Percentiles rank a stretch among this genome's conserved stretches.
phyloP scores from a whole-genome alignment of 2,329 filamentous ascomycete genomes.

The Epicoccum nigrum region DNA sequence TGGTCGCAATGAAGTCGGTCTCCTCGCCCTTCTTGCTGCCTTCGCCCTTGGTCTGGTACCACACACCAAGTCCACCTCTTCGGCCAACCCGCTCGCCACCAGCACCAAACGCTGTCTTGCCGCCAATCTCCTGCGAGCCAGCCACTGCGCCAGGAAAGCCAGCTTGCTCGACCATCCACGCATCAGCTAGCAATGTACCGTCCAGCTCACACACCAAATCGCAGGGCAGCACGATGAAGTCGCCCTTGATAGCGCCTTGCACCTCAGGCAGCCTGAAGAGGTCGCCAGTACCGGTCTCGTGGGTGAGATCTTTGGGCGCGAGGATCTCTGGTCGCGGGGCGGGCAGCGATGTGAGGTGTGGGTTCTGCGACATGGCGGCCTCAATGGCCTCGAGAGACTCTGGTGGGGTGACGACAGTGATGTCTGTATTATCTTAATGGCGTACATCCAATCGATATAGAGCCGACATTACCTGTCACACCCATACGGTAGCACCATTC shows the following conservation, averaged over 20 bases:
- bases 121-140: slow-evolving; percentile 50
- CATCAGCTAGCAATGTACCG: slow-evolving; percentile 80
- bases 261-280: slow-evolving; percentile 85
- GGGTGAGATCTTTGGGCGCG: slow-evolving; percentile 75
- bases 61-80: slow-evolving; percentile 84
- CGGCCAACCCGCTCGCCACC: slow-evolving; percentile 64
- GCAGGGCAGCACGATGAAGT: slow-evolving; percentile 91
- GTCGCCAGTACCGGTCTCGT: slow-evolving; percentile 88
- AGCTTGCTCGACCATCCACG: slow-evolving; percentile 87
- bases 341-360: slow-evolving; percentile 75
- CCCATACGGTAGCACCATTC: slow-evolving; percentile 85
- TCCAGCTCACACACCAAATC: slow-evolving; percentile 91
- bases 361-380: slow-evolving; percentile 75
- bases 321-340: slow-evolving; percentile 76
- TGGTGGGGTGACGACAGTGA: slow-evolving; percentile 63
- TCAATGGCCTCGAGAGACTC: slow-evolving; percentile 69
- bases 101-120: slow-evolving; percentile 55
- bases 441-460: background rate
- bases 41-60: slow-evolving; percentile 84
- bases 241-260: slow-evolving; percentile 74
- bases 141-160: slow-evolving; percentile 68
- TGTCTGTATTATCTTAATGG: slow-evolving; percentile 42
- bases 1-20: slow-evolving; percentile 86
- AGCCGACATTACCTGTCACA: slow-evolving; percentile 66
- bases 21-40: slow-evolving; percentile 85